Evolutionary conservation across 139 green algal genomes (phyloP).

Genomic region (Diplosphaera chodatii): DNA sequence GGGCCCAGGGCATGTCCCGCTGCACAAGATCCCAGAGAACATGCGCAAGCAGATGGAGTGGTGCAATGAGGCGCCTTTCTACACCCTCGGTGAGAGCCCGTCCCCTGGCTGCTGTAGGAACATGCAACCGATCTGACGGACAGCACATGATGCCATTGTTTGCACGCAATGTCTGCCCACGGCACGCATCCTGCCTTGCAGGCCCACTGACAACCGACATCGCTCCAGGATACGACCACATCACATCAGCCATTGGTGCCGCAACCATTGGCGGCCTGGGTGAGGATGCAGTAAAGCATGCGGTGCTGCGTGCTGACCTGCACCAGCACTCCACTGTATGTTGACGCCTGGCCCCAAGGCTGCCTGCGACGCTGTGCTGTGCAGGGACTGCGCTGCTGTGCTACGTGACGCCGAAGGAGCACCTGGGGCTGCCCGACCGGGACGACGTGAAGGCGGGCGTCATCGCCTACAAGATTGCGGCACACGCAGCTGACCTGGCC

Average conservation of each 20-base stretch:
- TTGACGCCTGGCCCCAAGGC: no score
- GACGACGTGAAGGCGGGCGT: conserved; percentile 87
- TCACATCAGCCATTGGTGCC: conserved; percentile 92
- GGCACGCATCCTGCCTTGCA: no score
- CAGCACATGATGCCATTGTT: no score
- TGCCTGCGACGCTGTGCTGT: conserved; percentile 3
- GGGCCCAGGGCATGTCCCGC: conserved; percentile 88
- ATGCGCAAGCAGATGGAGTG: conserved; percentile 78
- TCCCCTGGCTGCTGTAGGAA: no score
- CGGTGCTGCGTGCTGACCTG: no score
- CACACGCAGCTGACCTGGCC: conserved; percentile 90
- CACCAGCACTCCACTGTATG: no score
- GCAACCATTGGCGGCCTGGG: conserved; percentile 86
- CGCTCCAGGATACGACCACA: conserved; percentile 95
- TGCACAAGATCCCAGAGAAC: conserved; percentile 97
- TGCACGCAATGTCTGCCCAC: no score
- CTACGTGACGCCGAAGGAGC: conserved; percentile 98
- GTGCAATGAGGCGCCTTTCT: conserved; percentile 94
- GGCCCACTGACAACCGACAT: conserved; percentile 93
- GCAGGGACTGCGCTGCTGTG: conserved; percentile 90
- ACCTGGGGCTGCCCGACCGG: conserved; percentile 88
- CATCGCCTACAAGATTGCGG: conserved; percentile 98
- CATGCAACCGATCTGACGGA: no score
- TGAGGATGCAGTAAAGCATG: no score
- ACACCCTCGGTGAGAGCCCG: conserved; percentile 82